Conservation (phyloP, 2,329 filamentous ascomycete genomes). For the Cercospora zeae-maydis region DNA sequence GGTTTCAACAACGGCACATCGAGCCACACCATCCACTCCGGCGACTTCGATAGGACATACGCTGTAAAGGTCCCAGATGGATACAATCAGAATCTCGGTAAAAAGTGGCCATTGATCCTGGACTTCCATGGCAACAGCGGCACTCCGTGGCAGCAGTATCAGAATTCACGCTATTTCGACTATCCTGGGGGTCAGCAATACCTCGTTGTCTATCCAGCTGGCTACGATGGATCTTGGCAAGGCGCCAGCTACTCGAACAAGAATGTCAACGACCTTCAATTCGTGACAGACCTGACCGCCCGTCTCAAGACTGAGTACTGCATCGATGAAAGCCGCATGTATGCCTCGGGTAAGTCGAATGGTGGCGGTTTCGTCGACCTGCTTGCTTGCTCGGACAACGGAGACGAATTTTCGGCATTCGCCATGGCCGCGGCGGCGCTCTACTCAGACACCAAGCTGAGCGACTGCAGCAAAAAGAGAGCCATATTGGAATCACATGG, state of each 20-base stretch:
- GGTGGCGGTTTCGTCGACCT: conserved; percentile 49
- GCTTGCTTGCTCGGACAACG: conserved; percentile 46
- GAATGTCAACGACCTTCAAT: conserved; percentile 42
- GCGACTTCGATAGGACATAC: conserved; percentile 25
- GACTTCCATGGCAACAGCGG: conserved; percentile 47
- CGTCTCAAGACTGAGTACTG: conserved; percentile 44
- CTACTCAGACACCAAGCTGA: conserved; percentile 37
- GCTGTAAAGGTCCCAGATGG: conserved; percentile 26
- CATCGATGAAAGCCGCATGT: conserved; percentile 45
- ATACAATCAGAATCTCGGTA: conserved; percentile 24
- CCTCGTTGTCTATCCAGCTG: conserved; percentile 48
- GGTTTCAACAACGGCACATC: conserved; percentile 21
- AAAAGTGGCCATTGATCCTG: conserved; percentile 40
- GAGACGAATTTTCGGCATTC: conserved; percentile 49
- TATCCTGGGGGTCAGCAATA: conserved; percentile 43
- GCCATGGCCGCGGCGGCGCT: conserved; percentile 48
- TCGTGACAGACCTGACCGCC: conserved; percentile 44
- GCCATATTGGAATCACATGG: conserved; percentile 49
- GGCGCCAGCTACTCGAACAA: conserved; percentile 41
- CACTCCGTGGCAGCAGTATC: conserved; percentile 39
- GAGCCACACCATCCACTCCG: conserved; percentile 21
- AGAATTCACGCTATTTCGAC: conserved; percentile 47
- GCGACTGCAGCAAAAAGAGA: conserved; percentile 30
- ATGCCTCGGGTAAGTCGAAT: conserved; percentile 53
- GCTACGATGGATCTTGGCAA: conserved; percentile 40